Evolutionary conservation across 1,284 basidiomycete genomes (phyloP).

Genomic region (Ceratobasidium sp.): DNA sequence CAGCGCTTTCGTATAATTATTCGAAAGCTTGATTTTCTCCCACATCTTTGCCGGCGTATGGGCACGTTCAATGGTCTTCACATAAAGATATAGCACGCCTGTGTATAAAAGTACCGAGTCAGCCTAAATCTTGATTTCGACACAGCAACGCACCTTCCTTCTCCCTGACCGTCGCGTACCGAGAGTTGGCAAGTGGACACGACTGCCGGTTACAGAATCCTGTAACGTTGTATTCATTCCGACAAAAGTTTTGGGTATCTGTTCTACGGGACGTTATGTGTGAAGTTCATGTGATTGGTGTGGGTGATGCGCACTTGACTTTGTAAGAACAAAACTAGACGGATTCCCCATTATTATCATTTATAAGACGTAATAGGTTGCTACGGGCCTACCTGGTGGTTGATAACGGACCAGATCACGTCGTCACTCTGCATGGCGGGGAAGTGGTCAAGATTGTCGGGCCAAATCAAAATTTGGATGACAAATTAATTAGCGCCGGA

Average conservation of each 20-base stretch:
- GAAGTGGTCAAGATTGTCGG: not conserved
- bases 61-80: constrained; percentile 98
- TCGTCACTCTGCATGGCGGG: constrained; percentile 83
- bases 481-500: constrained; percentile 4
- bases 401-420: constrained; percentile 92
- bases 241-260: constrained; percentile 94
- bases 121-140: constrained; percentile 3
- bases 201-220: constrained; percentile 97
- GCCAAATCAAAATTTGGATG: constrained; percentile 43
- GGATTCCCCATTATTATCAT: constrained; percentile 45
- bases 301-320: constrained; percentile 83
- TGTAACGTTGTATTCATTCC: constrained; percentile 98
- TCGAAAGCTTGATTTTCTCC: constrained; percentile 94
- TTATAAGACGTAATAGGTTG: not conserved
- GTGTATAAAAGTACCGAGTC: not conserved
- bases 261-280: constrained; percentile 65
- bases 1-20: constrained; percentile 93
- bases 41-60: constrained; percentile 97
- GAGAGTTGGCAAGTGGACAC: constrained; percentile 95
- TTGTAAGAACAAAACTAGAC: constrained; percentile 96
- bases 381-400: constrained; percentile 36
- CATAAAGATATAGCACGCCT: constrained; percentile 95
- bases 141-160: constrained; percentile 75
- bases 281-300: constrained; percentile 41
- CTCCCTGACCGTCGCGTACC: constrained; percentile 97